phyloP scores from a whole-genome alignment of 192 early-diverging fungal genomes.

The Coemansia sp. region DNA sequence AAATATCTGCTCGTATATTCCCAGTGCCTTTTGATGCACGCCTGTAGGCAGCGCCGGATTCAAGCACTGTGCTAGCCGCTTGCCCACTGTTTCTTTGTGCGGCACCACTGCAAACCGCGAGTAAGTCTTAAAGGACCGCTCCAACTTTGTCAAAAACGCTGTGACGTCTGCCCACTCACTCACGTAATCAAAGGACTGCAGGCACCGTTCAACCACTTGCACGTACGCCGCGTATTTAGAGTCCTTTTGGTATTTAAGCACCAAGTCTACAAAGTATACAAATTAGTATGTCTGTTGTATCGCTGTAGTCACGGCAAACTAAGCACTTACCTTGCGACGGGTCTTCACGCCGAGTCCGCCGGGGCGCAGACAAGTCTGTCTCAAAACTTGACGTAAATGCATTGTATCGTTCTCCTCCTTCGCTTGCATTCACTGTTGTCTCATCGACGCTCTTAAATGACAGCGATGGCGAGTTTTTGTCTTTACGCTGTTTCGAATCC shows the following conservation, averaged over 20 bases:
- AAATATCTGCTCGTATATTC: constrained; percentile 81
- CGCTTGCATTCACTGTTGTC: not conserved
- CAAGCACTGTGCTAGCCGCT: constrained; percentile 90
- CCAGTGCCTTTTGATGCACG: constrained; percentile 91
- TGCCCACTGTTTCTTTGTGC: constrained; percentile 80
- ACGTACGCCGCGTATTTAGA: constrained; percentile 83
- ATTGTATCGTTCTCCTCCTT: not conserved
- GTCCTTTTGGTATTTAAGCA: constrained; percentile 56
- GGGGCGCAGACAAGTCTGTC: constrained; percentile 46
- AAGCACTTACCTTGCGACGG: constrained; percentile 20
- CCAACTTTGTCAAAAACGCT: constrained; percentile 81
- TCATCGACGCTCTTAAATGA: constrained; percentile 15
- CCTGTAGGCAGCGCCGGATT: constrained; percentile 94
- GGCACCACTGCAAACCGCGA: constrained; percentile 74
- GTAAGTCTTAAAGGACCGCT: constrained; percentile 80
- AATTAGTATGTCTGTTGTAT: too few species aligned
- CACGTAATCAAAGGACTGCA: constrained; percentile 91
- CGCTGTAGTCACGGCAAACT: too few species aligned
- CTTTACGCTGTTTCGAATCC: constrained; percentile 7
- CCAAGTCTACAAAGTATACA: not conserved
- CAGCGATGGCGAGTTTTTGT: not conserved
- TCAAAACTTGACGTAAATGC: constrained; percentile 34
- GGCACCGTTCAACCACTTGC: constrained; percentile 76
- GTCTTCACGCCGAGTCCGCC: constrained; percentile 22
- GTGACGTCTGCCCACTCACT: constrained; percentile 96